phyloP scores from a whole-genome alignment of 2,329 filamentous ascomycete genomes.

The Phyllosticta citriasiana region DNA sequence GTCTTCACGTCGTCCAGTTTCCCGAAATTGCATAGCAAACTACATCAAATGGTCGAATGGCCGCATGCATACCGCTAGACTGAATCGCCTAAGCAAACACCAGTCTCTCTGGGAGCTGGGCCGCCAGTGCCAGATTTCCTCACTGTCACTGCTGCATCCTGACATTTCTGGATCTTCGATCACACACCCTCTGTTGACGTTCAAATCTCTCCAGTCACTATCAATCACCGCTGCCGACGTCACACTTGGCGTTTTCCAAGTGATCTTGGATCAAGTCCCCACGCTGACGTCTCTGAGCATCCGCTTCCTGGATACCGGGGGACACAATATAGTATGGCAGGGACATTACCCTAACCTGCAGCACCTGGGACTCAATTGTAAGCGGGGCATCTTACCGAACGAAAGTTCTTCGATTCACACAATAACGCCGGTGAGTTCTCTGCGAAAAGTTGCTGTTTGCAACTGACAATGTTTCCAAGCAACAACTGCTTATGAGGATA shows the following conservation, averaged over 20 bases:
- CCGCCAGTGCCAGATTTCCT: constrained; percentile 25
- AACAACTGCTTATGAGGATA: constrained; percentile 11
- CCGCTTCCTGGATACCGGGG: constrained; percentile 12
- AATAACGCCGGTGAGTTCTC: background rate
- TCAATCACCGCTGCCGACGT: constrained; percentile 16
- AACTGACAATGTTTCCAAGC: background rate
- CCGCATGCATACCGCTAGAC: constrained; percentile 16
- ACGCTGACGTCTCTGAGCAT: constrained; percentile 18
- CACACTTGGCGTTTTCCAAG: constrained; percentile 18
- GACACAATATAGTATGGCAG: constrained; percentile 15
- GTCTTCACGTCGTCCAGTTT: constrained; percentile 32
- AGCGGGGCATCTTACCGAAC: no score
- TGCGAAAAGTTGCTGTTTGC: background rate
- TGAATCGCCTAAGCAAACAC: constrained; percentile 29
- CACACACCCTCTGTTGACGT: constrained; percentile 20
- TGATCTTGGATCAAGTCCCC: constrained; percentile 20
- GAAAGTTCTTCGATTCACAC: background rate
- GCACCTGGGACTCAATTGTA: constrained; percentile 14
- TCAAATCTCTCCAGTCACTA: constrained; percentile 19
- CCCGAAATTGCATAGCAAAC: constrained; percentile 32
- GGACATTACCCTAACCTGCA: constrained; percentile 19
- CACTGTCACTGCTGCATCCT: constrained; percentile 22
- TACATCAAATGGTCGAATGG: constrained; percentile 25
- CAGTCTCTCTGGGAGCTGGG: constrained; percentile 32
- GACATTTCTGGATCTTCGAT: constrained; percentile 20